Evolutionary conservation across 1,284 basidiomycete species (phyloP).

Genomic region (Cutaneotrichosporon spelunceum): DNA sequence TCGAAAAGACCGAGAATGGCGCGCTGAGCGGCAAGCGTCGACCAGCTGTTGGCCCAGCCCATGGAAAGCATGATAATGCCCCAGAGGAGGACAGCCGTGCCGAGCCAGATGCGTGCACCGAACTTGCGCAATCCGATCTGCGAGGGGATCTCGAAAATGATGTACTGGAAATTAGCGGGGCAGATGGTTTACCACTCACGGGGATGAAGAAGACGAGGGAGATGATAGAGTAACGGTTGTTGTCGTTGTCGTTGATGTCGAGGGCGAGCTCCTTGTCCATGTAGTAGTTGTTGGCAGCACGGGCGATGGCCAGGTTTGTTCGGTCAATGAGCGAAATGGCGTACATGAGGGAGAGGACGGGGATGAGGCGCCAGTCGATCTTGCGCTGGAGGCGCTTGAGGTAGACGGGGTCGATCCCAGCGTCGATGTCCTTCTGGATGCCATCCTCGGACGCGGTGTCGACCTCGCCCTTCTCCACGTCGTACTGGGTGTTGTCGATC

Average conservation of each 20-base stretch:
- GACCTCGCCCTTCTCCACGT: not conserved
- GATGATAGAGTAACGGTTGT: conserved; percentile 46
- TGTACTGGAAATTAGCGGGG: not conserved
- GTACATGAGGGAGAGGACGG: conserved; percentile 19
- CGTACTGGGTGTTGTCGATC: not conserved
- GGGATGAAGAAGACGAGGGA: conserved; percentile 48
- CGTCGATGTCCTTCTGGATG: conserved; percentile 14
- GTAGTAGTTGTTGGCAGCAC: conserved; percentile 16
- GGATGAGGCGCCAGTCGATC: conserved; percentile 24
- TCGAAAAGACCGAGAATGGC: conserved; percentile 50
- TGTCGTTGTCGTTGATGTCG: conserved; percentile 15
- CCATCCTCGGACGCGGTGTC: not conserved
- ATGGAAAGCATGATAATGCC: conserved; percentile 39
- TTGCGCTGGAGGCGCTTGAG: conserved; percentile 17
- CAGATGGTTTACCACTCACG: not conserved
- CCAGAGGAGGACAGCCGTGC: conserved; percentile 35
- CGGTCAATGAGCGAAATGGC: conserved; percentile 24
- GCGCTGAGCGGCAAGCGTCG: conserved; percentile 25
- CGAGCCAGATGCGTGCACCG: conserved; percentile 21
- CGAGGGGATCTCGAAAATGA: conserved; percentile 8
- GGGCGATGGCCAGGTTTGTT: conserved; percentile 30
- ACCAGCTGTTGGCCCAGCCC: conserved; percentile 39
- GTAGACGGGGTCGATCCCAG: conserved; percentile 11
- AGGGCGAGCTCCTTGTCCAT: conserved; percentile 35
- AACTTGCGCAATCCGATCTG: conserved; percentile 30